A percentile compares a stretch with the other conserved stretches of the same genome.
phyloP scores from a whole-genome alignment of 2,329 filamentous ascomycete genomes.

The Blastomyces silverae region DNA sequence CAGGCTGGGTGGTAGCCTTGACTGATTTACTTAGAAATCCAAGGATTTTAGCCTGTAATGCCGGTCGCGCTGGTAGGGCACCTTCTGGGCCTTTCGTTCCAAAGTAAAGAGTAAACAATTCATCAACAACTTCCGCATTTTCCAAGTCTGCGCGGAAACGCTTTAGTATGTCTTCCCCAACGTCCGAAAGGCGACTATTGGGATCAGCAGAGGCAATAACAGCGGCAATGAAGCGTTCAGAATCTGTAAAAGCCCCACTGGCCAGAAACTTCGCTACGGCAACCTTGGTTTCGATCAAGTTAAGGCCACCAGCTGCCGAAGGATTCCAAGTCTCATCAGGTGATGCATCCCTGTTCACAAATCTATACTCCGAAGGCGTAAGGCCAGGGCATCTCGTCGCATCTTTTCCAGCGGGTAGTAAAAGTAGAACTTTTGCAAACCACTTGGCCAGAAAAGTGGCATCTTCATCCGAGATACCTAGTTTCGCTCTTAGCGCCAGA shows the following conservation, averaged over 20 bases:
- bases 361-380: conserved; percentile 58
- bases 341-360: conserved; percentile 55
- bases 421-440: conserved; percentile 69
- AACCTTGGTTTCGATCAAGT: conserved; percentile 62
- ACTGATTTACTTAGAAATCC: conserved; percentile 69
- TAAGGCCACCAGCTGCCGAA: conserved; percentile 53
- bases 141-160: conserved; percentile 65
- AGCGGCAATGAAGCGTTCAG: conserved; percentile 75
- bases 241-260: conserved; percentile 77
- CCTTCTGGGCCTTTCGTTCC: conserved; percentile 45
- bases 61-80: conserved; percentile 50
- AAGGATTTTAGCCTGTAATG: conserved; percentile 72
- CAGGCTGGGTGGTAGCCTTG: conserved; percentile 61
- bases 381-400: conserved; percentile 54
- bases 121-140: conserved; percentile 54
- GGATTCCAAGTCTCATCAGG: conserved; percentile 55
- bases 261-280: conserved; percentile 65
- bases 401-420: conserved; percentile 47
- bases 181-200: conserved; percentile 66
- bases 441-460: conserved; percentile 65
- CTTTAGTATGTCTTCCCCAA: conserved; percentile 87
- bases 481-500: conserved; percentile 54
- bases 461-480: conserved; percentile 66
- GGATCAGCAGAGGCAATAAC: conserved; percentile 75
- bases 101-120: conserved; percentile 67